Evolutionary conservation across 768 basidiomycete genomes (phyloP), one percentile per base, ranked within the genome.

Genomic region (Rhizopogon vinicolor): DNA sequence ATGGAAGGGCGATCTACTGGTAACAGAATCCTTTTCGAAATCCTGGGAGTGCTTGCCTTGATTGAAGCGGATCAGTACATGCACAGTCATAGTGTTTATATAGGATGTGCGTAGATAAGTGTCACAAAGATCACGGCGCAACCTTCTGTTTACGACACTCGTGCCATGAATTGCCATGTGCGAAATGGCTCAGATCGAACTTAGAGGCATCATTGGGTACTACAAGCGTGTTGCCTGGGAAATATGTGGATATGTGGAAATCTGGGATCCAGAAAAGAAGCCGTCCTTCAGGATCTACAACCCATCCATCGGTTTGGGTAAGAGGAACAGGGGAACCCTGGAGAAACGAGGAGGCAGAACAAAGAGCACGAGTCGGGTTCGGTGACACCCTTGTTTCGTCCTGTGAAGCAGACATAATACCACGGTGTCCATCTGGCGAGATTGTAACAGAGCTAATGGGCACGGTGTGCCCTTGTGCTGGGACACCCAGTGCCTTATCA

Each of bases 191-290:
- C 7, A 48, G 53, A 48, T 54, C 37, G 19, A 54, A 18, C 35
- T 45, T 29, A 13, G 45, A 22, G 16, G 16, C 35, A 40, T 42
- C 45, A 45, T 22, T 31, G 16, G 53, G 44, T 25, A 33, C 41
- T 25, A 41, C 19, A 19, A 54, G 16, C 7, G 44, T 22, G 33
- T 54, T 54, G 5, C 37, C 28, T 14, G 46, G 19, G n/a, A 48
- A 54, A 33, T 29, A 43, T 14, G 39, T 16, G n/a, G 44, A 28
- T 28, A 19, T 43, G n/a, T 18, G 22, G 19, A 46, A 39, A 35
- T 41, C 5, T 29, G 49, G 54, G 8, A 51, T 49, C 46, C 54
- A 56, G 22, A 50, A 25, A 5, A 51, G 31, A 18, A 56, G 39
- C n/a, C 28, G 44, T 12, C 25, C 16, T 42, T 18, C 10, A 13